Evolutionary conservation across 768 basidiomycete species (phyloP), one percentile per base, ranked within the genome.

Genomic region (Sarcodon aspratus): DNA sequence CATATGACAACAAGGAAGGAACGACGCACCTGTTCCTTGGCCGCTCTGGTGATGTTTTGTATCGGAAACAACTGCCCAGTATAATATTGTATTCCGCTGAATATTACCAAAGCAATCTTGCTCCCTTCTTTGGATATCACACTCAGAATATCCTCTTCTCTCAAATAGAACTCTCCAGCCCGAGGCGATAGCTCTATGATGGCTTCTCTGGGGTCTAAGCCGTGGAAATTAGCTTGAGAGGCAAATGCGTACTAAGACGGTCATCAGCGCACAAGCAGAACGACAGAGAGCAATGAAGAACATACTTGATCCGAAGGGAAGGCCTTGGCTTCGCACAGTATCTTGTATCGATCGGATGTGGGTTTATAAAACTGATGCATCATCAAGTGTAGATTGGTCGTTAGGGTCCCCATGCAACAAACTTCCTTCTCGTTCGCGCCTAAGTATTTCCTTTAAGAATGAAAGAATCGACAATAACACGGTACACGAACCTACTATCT

Each of bases 281-380:
- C 18, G 3, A 13, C 40, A 27, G 42, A 13, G 50, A 9, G 37
- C 46, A 34, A 34, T 47, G 52, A 40, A 42, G 47, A 37, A 62
- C 78, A 55, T 49, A 88, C 95, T 72, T 91, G 87, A 74, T 99
- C 96, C 63, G 90, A 94, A 58, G 96, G 94, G 66, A 99, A 99
- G 2, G 94, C 93, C 51, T 77, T 83, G 37, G 81, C 80, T 70
- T 99, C 96, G 68, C 90, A 95, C 50, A 99, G 70, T 62, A 99
- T 92, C 74, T 94, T 98, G 72, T 77, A 92, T 47, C 93, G 80
- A 54, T 73, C 73, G 48, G 75, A 59, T 27, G 87, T 91, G 15
- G 96, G 96, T 50, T 85, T 82, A 68, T 97, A 98, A 68, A 99
- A 98, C 21, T 82, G 80, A 61, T 81, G 76, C 80, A 97, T 88